phyloP scores from a whole-genome alignment of 2,329 filamentous ascomycete genomes.

The Pseudogymnoascus sp. region DNA sequence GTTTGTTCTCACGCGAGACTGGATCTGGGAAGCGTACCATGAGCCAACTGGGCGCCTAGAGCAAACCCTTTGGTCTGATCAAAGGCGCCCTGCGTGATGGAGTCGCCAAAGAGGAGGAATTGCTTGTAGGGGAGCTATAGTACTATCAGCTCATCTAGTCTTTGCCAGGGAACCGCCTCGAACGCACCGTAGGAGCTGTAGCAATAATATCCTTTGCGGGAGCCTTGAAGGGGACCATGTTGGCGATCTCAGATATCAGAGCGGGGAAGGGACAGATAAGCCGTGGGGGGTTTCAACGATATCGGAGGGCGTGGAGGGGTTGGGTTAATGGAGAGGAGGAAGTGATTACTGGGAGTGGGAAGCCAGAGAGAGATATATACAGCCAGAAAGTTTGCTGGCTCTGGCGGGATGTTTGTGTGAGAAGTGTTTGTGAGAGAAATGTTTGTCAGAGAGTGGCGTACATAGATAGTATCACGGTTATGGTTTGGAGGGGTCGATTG shows the following conservation, averaged over 20 bases:
- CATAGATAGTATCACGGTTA: not conserved
- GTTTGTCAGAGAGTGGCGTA: not conserved
- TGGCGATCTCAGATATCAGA: not conserved
- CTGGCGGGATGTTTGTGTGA: not conserved
- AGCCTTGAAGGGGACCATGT: not conserved
- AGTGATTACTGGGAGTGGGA: not conserved
- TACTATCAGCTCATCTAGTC: not conserved
- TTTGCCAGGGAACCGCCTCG: too few species aligned
- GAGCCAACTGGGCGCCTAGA: conserved; percentile 59
- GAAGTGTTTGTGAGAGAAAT: not conserved
- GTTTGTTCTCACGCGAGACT: not conserved
- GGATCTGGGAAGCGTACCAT: conserved; percentile 44
- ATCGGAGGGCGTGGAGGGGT: not conserved
- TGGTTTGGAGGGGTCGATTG: not conserved
- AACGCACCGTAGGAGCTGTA: not conserved
- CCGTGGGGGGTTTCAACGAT: not conserved
- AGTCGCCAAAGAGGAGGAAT: conserved; percentile 82
- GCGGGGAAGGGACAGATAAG: not conserved
- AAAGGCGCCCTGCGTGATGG: conserved; percentile 65
- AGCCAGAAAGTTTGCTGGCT: not conserved
- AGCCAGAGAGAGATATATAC: not conserved
- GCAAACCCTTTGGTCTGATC: conserved; percentile 60
- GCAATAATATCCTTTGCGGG: not conserved
- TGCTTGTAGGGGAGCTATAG: conserved; percentile 33
- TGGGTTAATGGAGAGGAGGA: not conserved